Evolutionary conservation across 345 rosid species (phyloP).

Genomic region (Populus ilicifolia): DNA sequence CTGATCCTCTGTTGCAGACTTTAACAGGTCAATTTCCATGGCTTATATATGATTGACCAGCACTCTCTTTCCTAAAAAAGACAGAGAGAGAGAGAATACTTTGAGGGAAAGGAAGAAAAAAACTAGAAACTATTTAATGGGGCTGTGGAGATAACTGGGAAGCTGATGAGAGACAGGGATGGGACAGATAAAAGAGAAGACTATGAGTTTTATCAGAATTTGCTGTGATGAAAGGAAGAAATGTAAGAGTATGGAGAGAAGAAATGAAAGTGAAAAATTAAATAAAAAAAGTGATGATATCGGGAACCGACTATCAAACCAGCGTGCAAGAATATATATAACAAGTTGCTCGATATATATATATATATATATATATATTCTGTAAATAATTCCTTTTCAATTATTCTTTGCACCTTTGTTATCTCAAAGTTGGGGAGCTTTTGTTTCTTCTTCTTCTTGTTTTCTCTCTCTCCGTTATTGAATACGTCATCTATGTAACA

Average conservation of each 20-base stretch:
- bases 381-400: slow-evolving; percentile 2
- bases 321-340: slow-evolving; percentile 14
- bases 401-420: slow-evolving; percentile 1
- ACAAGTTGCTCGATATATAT: slow-evolving; percentile 17
- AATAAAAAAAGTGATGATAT: slow-evolving; percentile 18
- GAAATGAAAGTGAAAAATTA: slow-evolving; percentile 1
- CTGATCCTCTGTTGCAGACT: slow-evolving; percentile 33
- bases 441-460: background rate
- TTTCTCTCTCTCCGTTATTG: background rate
- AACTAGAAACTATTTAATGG: slow-evolving; percentile 7
- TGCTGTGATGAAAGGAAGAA: slow-evolving; percentile 29
- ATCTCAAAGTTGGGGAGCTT: slow-evolving; percentile 23
- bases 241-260: slow-evolving; percentile 15
- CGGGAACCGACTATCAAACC: slow-evolving; percentile 33
- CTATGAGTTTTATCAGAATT: slow-evolving; percentile 40
- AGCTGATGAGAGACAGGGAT: slow-evolving; percentile 31
- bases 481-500: background rate
- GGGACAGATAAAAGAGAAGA: slow-evolving; percentile 36
- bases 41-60: background rate
- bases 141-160: slow-evolving; percentile 6
- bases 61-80: background rate
- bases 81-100: background rate
- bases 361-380: background rate
- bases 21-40: slow-evolving; percentile 44
- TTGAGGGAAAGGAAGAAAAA: background rate